These are phyloP conservation scores for Tricholoma sp. DNA, from an alignment of 768 basidiomycete species.

Conservation along the genomic window DNA sequence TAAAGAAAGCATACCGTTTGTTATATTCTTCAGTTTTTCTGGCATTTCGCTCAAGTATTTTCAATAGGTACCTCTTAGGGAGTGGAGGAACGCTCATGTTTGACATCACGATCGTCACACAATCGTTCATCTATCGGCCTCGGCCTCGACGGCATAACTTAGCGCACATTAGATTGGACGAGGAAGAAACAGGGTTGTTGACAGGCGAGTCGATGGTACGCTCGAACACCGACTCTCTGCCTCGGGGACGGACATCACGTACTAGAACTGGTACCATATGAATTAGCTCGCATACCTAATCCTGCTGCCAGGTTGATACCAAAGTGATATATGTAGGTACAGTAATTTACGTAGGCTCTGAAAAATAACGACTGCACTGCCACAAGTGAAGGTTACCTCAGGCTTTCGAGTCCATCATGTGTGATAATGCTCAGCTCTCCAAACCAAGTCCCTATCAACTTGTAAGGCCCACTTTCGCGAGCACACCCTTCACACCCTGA, in stretches of 20 bases:
- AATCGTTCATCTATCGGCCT: conserved; percentile 73
- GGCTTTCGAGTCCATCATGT: background rate
- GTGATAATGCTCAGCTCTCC: conserved; percentile 14
- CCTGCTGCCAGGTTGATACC: background rate
- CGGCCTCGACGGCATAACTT: conserved; percentile 34
- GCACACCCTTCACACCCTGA: background rate
- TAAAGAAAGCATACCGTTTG: conserved; percentile 81
- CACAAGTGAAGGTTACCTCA: background rate
- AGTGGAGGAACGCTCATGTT: conserved; percentile 92
- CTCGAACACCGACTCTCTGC: conserved; percentile 21
- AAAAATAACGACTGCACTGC: background rate
- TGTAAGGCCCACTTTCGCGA: conserved; percentile 23
- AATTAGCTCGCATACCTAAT: conserved; percentile 2
- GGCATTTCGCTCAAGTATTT: background rate
- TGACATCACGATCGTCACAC: conserved; percentile 86
- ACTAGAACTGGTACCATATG: conserved; percentile 16
- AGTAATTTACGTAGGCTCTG: background rate
- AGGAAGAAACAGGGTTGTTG: conserved; percentile 48
- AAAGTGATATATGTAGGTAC: background rate
- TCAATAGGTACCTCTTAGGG: conserved; percentile 74
- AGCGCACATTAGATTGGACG: conserved; percentile 27
- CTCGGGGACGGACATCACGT: conserved; percentile 36
- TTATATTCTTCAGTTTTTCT: conserved; percentile 14
- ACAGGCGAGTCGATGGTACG: conserved; percentile 35
- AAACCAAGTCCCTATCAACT: conserved; percentile 40